Percentiles rank a stretch among this genome's conserved stretches.
These are phyloP conservation scores for Ascochyta lentis DNA, from an alignment of 2,329 filamentous ascomycete species.

Conservation along the genomic window DNA sequence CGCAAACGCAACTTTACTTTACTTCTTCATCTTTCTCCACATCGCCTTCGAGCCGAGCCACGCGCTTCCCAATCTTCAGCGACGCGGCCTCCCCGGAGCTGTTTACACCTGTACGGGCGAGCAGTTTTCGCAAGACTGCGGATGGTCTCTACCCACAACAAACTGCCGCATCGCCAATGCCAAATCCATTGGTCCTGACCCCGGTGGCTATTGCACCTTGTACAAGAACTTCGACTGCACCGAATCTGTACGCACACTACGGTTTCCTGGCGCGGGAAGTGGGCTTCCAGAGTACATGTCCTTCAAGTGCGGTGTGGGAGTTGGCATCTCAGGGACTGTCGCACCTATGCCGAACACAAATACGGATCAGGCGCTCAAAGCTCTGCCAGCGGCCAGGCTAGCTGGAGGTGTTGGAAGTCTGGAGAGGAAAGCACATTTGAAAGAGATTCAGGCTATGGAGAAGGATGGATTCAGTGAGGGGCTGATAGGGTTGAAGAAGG, in stretches of 20 bases:
- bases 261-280: conserved; percentile 33
- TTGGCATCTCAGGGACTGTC: conserved; percentile 2
- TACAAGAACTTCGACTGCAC: conserved; percentile 34
- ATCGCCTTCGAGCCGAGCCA: conserved; percentile 16
- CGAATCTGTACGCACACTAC: conserved; percentile 26
- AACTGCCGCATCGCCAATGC: conserved; percentile 33
- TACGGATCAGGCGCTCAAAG: conserved; percentile 1
- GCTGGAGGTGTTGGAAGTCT: conserved; percentile 35
- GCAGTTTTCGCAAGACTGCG: conserved; percentile 40
- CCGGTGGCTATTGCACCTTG: conserved; percentile 36
- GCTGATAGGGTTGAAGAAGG: conserved; percentile 43
- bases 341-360: conserved; percentile 9
- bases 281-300: conserved; percentile 32
- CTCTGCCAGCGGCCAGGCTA: conserved; percentile 18
- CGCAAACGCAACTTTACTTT: conserved; percentile 10
- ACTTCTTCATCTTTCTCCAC: conserved; percentile 17
- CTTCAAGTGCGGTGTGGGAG: conserved; percentile 33
- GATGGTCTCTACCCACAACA: conserved; percentile 34
- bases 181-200: conserved; percentile 43
- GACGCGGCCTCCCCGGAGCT: conserved; percentile 44
- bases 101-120: conserved; percentile 41
- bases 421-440: conserved; percentile 27
- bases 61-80: conserved; percentile 25
- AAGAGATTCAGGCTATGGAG: conserved; percentile 34
- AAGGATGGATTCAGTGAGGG: conserved; percentile 36